Conservation (phyloP, 352 stramenopile genomes). For the Globisporangium solare region DNA sequence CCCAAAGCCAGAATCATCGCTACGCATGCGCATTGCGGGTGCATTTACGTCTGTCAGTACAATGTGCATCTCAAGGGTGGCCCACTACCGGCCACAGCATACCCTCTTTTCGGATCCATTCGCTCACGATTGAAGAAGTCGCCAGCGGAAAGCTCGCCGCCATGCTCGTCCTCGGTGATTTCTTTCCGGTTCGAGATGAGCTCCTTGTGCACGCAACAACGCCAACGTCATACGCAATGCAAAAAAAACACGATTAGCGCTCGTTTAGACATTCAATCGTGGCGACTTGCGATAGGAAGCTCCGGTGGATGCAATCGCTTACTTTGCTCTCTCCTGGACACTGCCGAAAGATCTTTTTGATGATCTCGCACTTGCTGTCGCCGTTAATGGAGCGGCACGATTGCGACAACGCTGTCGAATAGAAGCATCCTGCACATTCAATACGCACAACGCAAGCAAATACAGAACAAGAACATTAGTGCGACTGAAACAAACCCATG, state of each 20-base stretch:
- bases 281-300: no score
- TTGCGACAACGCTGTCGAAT: conserved; percentile 74
- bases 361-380: conserved; percentile 81
- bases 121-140: conserved; percentile 73
- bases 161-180: conserved; percentile 69
- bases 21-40: background rate
- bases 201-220: conserved; percentile 23
- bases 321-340: conserved; percentile 65
- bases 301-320: no score
- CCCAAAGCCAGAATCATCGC: conserved; percentile 28
- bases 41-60: no score
- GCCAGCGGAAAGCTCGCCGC: conserved; percentile 30
- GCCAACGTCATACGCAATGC: no score
- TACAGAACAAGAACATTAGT: no score
- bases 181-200: conserved; percentile 78
- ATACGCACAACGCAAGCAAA: background rate
- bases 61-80: no score
- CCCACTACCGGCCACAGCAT: no score
- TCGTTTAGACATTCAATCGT: no score
- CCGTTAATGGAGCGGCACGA: conserved; percentile 77
- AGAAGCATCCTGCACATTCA: conserved; percentile 51
- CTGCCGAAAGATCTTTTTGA: conserved; percentile 85
- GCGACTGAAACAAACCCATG: no score
- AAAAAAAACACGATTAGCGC: no score
- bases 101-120: conserved; percentile 56